phyloP scores from a whole-genome alignment of 2,329 filamentous ascomycete genomes.

The Phoma sp. region DNA sequence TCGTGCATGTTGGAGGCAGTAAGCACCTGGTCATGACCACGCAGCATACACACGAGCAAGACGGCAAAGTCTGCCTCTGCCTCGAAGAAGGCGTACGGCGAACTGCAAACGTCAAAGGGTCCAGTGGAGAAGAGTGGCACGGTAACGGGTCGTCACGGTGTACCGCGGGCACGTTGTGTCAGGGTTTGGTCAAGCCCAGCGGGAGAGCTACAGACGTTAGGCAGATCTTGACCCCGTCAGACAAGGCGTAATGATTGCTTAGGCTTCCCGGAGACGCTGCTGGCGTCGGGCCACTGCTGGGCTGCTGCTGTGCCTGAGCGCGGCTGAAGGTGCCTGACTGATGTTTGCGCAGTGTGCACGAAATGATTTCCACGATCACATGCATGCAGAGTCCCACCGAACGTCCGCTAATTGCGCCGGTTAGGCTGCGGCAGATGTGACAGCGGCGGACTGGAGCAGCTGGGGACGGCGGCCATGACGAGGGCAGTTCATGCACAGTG shows the following conservation, averaged over 20 bases:
- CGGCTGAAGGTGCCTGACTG: constrained; percentile 7
- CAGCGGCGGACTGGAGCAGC: background rate
- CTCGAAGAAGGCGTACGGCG: background rate
- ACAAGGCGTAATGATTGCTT: background rate
- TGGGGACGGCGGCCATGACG: background rate
- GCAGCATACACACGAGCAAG: background rate
- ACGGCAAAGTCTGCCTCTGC: background rate
- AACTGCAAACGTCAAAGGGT: background rate
- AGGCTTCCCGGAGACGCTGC: constrained; percentile 17
- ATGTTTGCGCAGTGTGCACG: background rate
- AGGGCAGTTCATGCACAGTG: background rate
- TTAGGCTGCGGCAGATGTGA: background rate
- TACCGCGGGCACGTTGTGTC: constrained; percentile 12
- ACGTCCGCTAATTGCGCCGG: background rate
- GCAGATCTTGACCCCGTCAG: constrained; percentile 16
- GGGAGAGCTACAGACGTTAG: constrained; percentile 22
- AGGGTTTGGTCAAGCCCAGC: constrained; percentile 12
- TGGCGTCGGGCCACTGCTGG: constrained; percentile 17
- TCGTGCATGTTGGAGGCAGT: background rate
- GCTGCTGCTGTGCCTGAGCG: constrained; percentile 12
- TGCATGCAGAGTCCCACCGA: background rate
- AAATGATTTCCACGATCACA: background rate
- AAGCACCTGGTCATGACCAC: background rate
- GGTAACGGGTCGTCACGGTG: constrained; percentile 27
- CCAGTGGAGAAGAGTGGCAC: constrained; percentile 12